Base-by-base conservation (phyloP, 2,329 filamentous ascomycete genomes). In the Claviceps sp. region DNA sequence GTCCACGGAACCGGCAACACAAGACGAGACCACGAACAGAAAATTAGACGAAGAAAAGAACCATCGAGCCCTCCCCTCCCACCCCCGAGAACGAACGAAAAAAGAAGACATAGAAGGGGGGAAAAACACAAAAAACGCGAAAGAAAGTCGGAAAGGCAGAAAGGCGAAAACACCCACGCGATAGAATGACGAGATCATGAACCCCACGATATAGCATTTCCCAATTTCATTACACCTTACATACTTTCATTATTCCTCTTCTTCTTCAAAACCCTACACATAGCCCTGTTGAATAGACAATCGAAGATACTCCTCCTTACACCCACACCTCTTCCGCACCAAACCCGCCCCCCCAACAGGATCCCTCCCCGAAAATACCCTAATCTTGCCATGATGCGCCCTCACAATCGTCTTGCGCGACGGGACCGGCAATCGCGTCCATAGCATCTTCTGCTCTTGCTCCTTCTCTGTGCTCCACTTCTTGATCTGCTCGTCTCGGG, bases 321-420 rank as follows among this genome's bases (percentile, higher is more conserved):
- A 47, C 7, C 16, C 26, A 47, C 44, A 47, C 8, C n/a, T 13
- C 14, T 47, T 47, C 8, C 9, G 16, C 6, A 22, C 30, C 9
- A 34, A 46, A 18, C 8, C 14, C 24, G 11, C 11, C 22, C 43
- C 16, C 24, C 7, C 24, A 9, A 26, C 16, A 5, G 43, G 24
- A 18, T 46, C 43, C 16, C 43, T n/a, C 4, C 24, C 6, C 24
- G 43, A 46, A 18, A n/a, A 34, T 4, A 11, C 7, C 14, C 8
- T 18, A 22, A 37, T 38, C 34, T 47, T 47, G n/a, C 47, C 47
- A 42, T 49, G 47, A 49, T 49, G 20, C 47, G 34, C 45, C 45
- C 34, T 37, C 8, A 49, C 37, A 42, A 49, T 42, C 37, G 37
- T 30, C 18, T 16, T 47, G 34, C n/a, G 45, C 30, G 45, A 47